Percentiles rank a stretch among this genome's conserved stretches.
These are phyloP conservation scores for Mallotus nudiflorus DNA, from an alignment of 345 rosid genomes.

Conservation along the genomic window DNA sequence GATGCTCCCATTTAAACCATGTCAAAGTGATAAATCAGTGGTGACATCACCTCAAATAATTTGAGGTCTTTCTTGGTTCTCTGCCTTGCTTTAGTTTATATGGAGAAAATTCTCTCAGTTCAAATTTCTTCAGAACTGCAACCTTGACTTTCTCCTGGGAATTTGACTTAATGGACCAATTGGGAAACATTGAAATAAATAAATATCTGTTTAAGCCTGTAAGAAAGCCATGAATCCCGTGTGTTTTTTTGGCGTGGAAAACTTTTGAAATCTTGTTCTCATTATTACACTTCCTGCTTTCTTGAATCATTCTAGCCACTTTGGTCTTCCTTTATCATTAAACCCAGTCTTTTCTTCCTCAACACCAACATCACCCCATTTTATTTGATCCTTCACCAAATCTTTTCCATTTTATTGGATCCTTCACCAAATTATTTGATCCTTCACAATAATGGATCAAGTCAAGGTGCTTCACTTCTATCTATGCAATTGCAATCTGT, in stretches of 20 bases:
- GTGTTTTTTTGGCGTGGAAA: no score
- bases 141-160: background rate
- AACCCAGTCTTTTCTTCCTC: constrained; percentile 33
- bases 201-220: background rate
- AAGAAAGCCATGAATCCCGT: background rate
- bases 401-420: constrained; percentile 36
- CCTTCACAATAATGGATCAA: constrained; percentile 28
- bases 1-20: background rate
- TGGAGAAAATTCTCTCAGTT: background rate
- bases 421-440: constrained; percentile 30
- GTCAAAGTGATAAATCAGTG: background rate
- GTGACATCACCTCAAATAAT: background rate
- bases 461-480: constrained; percentile 19
- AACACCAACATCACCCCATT: constrained; percentile 25
- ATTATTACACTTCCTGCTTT: constrained; percentile 32
- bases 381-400: constrained; percentile 38
- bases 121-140: background rate
- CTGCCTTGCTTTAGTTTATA: background rate
- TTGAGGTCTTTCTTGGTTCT: background rate
- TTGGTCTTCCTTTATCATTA: constrained; percentile 22
- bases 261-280: background rate
- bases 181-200: background rate
- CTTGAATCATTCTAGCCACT: constrained; percentile 39
- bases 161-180: background rate
- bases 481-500: constrained; percentile 21